phyloP scores from a whole-genome alignment of 1,139 yeast genomes.

The Nakaseomyces sp. region DNA sequence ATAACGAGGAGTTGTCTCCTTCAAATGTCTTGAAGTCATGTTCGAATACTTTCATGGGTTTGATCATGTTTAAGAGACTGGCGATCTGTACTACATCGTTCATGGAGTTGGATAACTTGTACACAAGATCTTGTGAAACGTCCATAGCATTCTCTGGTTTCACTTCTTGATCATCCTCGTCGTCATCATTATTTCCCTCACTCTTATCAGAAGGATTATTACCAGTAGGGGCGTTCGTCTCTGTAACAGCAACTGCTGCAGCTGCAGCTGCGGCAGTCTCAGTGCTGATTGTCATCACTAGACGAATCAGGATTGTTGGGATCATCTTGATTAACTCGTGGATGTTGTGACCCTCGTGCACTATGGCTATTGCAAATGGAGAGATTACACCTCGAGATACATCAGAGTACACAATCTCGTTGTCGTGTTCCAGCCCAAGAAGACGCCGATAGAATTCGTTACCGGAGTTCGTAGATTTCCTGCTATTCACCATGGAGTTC shows the following conservation, averaged over 20 bases:
- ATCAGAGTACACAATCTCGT: constrained; percentile 15
- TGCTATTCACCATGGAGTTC: neutral
- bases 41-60: constrained; percentile 27
- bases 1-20: neutral
- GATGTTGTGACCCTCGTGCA: constrained; percentile 23
- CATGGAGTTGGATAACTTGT: constrained; percentile 28
- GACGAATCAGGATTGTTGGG: constrained; percentile 27
- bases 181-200: constrained; percentile 7
- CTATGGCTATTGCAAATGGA: constrained; percentile 26
- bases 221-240: no score
- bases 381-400: constrained; percentile 23
- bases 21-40: constrained; percentile 13
- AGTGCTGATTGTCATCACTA: constrained; percentile 21
- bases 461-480: constrained; percentile 8
- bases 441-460: constrained; percentile 24
- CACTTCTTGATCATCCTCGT: constrained; percentile 7
- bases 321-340: constrained; percentile 24
- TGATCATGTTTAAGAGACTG: constrained; percentile 24
- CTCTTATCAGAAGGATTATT: no score
- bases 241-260: neutral
- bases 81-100: constrained; percentile 29
- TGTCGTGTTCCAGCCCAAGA: constrained; percentile 23
- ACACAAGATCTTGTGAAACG: constrained; percentile 24
- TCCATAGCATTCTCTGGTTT: constrained; percentile 8
- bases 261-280: constrained; percentile 3